Evolutionary conservation across 441 rosid species (phyloP).

Genomic region (Adansonia madagascariensis): DNA sequence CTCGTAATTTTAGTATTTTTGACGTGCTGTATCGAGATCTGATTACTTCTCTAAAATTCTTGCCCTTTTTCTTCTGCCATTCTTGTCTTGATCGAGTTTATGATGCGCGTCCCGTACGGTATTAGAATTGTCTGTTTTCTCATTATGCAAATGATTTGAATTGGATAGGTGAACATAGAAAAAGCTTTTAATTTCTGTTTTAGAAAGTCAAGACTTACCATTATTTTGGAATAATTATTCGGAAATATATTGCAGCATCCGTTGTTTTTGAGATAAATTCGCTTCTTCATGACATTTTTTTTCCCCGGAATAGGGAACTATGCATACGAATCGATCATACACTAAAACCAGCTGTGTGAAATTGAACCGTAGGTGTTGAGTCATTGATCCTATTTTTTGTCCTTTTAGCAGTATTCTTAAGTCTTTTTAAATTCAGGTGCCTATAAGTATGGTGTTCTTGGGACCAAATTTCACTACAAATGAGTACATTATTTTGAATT

Average conservation of each 20-base stretch:
- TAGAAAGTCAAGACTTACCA: background rate
- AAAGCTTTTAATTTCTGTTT: background rate
- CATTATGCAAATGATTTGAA: background rate
- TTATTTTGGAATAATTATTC: background rate
- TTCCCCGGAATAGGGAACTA: background rate
- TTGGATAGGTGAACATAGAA: background rate
- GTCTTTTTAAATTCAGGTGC: background rate
- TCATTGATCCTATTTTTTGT: background rate
- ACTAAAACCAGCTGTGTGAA: background rate
- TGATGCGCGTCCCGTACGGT: background rate
- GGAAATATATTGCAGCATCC: background rate
- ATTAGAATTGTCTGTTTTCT: background rate
- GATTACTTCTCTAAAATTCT: background rate
- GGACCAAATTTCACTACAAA: background rate
- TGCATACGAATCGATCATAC: background rate
- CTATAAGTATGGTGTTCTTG: background rate
- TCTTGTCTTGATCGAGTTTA: slow-evolving; percentile 19
- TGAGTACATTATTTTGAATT: background rate
- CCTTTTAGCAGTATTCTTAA: background rate
- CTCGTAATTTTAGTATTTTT: slow-evolving; percentile 10
- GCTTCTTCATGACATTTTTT: background rate
- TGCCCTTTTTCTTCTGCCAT: background rate
- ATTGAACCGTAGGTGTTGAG: background rate
- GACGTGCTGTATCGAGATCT: background rate
- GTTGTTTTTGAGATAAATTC: background rate